Evolutionary conservation across 2,329 filamentous ascomycete species (phyloP), one percentile per base, ranked within the genome.

Genomic region (Phaeosphaeria sp.): DNA sequence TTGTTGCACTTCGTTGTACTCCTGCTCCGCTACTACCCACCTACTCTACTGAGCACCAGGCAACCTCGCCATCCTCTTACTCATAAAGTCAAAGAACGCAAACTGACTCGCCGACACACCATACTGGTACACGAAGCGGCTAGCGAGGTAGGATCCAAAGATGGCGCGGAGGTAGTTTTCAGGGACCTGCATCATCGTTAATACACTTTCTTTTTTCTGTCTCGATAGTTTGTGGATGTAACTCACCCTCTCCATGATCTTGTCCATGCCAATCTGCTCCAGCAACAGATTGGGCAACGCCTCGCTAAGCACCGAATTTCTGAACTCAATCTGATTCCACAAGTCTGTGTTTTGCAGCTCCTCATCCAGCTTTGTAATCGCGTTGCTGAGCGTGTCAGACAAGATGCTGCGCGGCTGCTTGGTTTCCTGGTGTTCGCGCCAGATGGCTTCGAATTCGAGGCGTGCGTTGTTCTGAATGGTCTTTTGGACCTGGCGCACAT

Each of bases 361-460:
- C 81, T 99, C 94, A 70, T 99, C 94, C 21, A 99, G 86, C 68
- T 91, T 91, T n/a, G 94, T 98, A 75, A 99, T 99, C 33, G 95
- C 94, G 49, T 91, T 82, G 55, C 92, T 96, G 53, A 99, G 87
- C 68, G 90, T 91, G 78, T 99, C 95, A 48, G 92, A 96, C 55
- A 99, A 84, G n/a, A 93, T 87, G 60, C 92, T 96, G 61, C 93
- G 88, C 21, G 92, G 81, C 53, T 89, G 83, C 51, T 92, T 91
- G 1, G 91, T 97, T 75, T 89, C 80, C 79, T 95, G 88, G 74
- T 96, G 88, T 79, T 99, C 95, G 65, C 92, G 88, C 95, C 95
- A 99, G 80, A 99, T 96, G 44, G 95, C 95, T 81, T 99, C 95
- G 68, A 99, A 99, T 79, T 99, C 95, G 36, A 99, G 87, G 17